Evolutionary conservation across 495 filamentous ascomycete genomes (phyloP).

Genomic region (Neurospora sp.): DNA sequence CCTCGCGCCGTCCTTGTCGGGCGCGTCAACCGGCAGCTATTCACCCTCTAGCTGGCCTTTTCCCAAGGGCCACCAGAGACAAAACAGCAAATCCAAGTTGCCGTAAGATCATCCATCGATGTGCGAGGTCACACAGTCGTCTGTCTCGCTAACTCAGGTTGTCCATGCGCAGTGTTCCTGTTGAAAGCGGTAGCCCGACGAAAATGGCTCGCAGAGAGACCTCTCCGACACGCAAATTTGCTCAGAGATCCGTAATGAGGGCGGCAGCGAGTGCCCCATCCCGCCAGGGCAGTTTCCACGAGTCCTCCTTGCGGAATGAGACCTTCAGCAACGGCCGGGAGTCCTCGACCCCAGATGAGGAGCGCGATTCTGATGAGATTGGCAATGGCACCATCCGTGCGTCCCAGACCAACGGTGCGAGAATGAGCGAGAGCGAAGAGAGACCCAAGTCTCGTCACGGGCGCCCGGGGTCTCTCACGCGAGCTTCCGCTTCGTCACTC

Average conservation of each 20-base stretch:
- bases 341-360: neutral
- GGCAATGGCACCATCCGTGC: neutral
- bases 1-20: neutral
- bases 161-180: neutral
- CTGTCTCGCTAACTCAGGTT: neutral
- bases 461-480: neutral
- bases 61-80: slow-evolving; percentile 1
- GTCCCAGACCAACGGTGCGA: neutral
- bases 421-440: neutral
- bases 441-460: neutral
- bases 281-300: neutral
- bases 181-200: neutral
- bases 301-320: neutral
- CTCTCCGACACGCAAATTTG: neutral
- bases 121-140: neutral
- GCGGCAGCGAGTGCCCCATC: neutral
- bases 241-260: neutral
- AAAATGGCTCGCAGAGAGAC: neutral
- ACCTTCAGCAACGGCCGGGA: neutral
- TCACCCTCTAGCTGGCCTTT: slow-evolving; percentile 13
- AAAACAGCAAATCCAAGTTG: neutral
- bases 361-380: neutral
- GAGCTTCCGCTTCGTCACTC: neutral
- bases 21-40: slow-evolving; percentile 22
- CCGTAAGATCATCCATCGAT: neutral